Base-by-base conservation (phyloP, 2,329 filamentous ascomycete genomes). In the Gaeumannomyces sp. region DNA sequence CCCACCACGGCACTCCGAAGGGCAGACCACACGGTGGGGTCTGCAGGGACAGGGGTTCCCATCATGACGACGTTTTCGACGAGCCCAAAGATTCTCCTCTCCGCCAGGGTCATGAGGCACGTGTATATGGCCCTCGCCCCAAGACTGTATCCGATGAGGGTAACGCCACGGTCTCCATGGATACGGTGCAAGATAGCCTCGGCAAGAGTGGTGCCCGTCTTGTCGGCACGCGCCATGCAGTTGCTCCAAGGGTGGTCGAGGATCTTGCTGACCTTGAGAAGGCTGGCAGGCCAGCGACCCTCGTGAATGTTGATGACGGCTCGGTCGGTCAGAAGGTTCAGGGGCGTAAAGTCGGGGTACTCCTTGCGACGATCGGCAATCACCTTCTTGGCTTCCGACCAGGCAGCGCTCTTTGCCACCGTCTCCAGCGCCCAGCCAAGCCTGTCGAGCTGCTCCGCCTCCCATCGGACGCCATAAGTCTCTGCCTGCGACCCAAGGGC, bases 21-120 rank as follows among this genome's bases (percentile, higher is more conserved):
- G 7, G 86, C 82, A 33, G 89, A 82, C 93, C 94, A 97, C 64
- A 91, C 87, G 10, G 83, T 81, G 2, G 83, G 83, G 28, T 89
- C 84, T 1, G 90, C 87, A 0, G 93, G 92, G 7, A 89, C 88
- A 0, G 94, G 93, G 0, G 90, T 84, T 1, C 94, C 94, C 73
- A 97, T 92, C 64, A 98, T 74, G 31, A 97, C 86, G 2, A 90
- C 93, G 45, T 90, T 92, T 72, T 98, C 94, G 16, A 99, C 81
- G 3, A 97, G 75, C 0, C 94, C 94, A 72, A 96, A 97, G 1
- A 90, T 90, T 62, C 88, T 86, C 66, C 92, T 84, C 73, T 94
- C 90, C 0, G 92, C 92, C 59, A 98, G 81, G 38, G 82, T 85
- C 78, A 90, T 89, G 22, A 97, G 82, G 69, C 93, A 97, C 4